Evolutionary conservation across 2,329 filamentous ascomycete species (phyloP), one percentile per base, ranked within the genome.

Genomic region (Curvularia sp.): DNA sequence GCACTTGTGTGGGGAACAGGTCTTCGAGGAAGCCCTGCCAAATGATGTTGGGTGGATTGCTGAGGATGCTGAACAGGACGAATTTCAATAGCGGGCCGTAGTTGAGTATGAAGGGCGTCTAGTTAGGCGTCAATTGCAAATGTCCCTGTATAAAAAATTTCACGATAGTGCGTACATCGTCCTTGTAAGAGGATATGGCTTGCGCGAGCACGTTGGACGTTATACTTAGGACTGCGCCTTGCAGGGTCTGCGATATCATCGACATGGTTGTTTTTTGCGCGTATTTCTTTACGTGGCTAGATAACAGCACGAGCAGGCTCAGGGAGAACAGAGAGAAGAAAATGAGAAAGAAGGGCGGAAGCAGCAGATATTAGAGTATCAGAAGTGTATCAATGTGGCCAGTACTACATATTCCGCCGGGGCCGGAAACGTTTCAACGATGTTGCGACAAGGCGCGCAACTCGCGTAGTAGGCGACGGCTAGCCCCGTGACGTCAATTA

Each of bases 1-100:
- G 67, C 10, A 81, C 49, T 77, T 75, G 43, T 0, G 89, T 88
- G 0, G 93, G 93, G 71, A 92, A 96, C 3, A 82, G 78, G 5
- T 84, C 80, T 77, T 97, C 93, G 52, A 97, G 83, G 72, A 85
- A 91, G 41, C 86, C 84, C 82, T 96, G 93, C 93, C 92, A 97
- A 68, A 91, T 74, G 72, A 92, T 91, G 78, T 97, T 97, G 44
- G 90, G 90, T 2, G 93, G 92, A 41, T 88, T 89, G 76, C 84
- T 89, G 58, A 96, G 73, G 33, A 91, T 72, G 64, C 88, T 86
- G 80, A 89, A 96, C 53, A 92, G 71, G 51, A 91, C 79, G 77
- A 96, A 97, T 73, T 93, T 90, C 66, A 93, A 79, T 43, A 96
- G 82, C 4, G 89, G 86, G 5, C 84, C 78, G 77, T 84, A 83